phyloP scores from a whole-genome alignment of 75 land plant species.

The Picea glauca region DNA sequence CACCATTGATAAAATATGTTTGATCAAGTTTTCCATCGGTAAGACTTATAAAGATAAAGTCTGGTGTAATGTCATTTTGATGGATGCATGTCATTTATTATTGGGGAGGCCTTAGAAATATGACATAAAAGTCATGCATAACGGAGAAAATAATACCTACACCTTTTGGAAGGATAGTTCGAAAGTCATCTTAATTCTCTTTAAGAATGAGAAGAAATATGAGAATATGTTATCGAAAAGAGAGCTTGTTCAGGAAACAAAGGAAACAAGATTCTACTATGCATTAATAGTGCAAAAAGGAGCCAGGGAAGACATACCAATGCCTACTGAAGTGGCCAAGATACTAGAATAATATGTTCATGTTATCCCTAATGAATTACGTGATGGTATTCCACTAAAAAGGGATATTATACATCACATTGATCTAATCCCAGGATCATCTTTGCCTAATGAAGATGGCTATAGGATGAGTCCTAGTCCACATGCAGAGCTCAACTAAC shows the following conservation, averaged over 20 bases:
- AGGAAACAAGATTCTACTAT: not conserved
- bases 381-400: not conserved
- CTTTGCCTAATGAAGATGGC: no score
- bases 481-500: no score
- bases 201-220: not conserved
- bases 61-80: slow-evolving; percentile 4
- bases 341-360: not conserved
- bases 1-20: not conserved
- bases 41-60: not conserved
- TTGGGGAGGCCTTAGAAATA: not conserved
- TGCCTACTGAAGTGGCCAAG: not conserved
- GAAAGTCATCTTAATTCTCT: not conserved
- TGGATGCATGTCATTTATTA: slow-evolving; percentile 9
- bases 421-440: not conserved
- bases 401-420: not conserved
- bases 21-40: not conserved
- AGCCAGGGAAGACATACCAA: not conserved
- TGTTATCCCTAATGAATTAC: not conserved
- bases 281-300: not conserved
- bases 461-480: no score
- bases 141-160: not conserved
- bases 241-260: not conserved
- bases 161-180: not conserved
- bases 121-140: not conserved
- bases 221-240: not conserved